phyloP scores from a whole-genome alignment of 345 rosid genomes.

The Arabidopsis arenosa region DNA sequence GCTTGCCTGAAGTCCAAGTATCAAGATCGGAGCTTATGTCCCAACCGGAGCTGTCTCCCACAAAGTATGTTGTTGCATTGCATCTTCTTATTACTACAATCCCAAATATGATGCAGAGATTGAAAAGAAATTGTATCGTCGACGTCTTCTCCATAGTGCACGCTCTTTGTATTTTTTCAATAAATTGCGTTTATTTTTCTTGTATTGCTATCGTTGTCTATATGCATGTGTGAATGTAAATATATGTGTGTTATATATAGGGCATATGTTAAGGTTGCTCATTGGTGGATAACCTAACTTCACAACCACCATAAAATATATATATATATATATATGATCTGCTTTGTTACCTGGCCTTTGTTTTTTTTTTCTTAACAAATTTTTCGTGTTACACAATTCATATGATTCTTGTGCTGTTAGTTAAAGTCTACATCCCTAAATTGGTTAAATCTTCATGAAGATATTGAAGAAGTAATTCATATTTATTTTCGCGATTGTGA shows the following conservation, averaged over 20 bases:
- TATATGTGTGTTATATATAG: constrained; percentile 10
- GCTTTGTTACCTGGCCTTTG: constrained; percentile 30
- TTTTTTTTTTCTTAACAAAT: not conserved
- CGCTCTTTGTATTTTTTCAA: constrained; percentile 1
- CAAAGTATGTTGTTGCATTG: constrained; percentile 64
- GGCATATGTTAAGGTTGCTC: constrained; percentile 39
- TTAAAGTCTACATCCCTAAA: constrained; percentile 24
- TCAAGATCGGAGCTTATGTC: constrained; percentile 81
- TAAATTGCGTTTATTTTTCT: not conserved
- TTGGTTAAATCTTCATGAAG: constrained; percentile 32
- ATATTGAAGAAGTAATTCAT: not conserved
- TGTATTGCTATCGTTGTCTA: constrained; percentile 17
- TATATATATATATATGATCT: constrained; percentile 31
- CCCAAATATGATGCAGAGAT: constrained; percentile 39
- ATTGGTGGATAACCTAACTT: constrained; percentile 52
- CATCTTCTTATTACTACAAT: constrained; percentile 41
- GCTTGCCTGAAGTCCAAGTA: constrained; percentile 71
- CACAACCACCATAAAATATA: constrained; percentile 37
- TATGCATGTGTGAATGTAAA: constrained; percentile 8
- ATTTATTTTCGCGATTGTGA: not conserved
- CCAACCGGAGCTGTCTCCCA: constrained; percentile 93
- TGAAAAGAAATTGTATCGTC: constrained; percentile 45
- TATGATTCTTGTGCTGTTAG: constrained; percentile 33
- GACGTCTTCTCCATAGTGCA: constrained; percentile 32
- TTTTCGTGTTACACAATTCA: constrained; percentile 41